phyloP scores from a whole-genome alignment of 108 stramenopile species.

The Cylindrotheca fusiformis region DNA sequence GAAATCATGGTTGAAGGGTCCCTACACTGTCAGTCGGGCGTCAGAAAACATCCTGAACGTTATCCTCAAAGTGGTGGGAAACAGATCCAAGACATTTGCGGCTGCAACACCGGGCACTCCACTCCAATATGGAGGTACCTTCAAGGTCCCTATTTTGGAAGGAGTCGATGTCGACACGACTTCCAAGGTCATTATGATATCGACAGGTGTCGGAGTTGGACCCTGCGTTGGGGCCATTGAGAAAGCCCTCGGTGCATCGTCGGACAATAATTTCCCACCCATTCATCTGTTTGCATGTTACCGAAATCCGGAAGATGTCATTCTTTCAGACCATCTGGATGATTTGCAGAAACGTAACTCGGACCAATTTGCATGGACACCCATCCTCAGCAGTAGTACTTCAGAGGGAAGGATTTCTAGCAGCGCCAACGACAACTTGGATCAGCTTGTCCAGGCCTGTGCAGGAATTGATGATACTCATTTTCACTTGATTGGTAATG shows the following conservation, averaged over 20 bases:
- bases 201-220: constrained; percentile 53
- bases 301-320: constrained; percentile 31
- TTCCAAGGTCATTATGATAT: constrained; percentile 30
- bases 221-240: constrained; percentile 52
- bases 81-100: constrained; percentile 37
- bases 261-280: neutral
- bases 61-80: constrained; percentile 37
- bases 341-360: neutral
- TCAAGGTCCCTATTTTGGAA: constrained; percentile 51
- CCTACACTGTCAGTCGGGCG: constrained; percentile 38
- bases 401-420: constrained; percentile 26
- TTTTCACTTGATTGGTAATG: constrained; percentile 60
- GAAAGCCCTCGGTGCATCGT: constrained; percentile 4
- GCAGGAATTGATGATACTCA: constrained; percentile 30
- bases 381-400: constrained; percentile 27
- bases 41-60: constrained; percentile 27
- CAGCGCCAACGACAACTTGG: constrained; percentile 5
- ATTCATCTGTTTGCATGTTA: constrained; percentile 44
- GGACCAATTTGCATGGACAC: constrained; percentile 25
- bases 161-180: constrained; percentile 26
- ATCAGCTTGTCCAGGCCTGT: neutral
- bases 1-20: constrained; percentile 48
- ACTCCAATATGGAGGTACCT: constrained; percentile 46
- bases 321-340: constrained; percentile 26
- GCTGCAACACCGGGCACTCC: constrained; percentile 24